These are phyloP conservation scores for Ogataea paraovalis DNA, from an alignment of 805 yeast species.

Conservation along the genomic window DNA sequence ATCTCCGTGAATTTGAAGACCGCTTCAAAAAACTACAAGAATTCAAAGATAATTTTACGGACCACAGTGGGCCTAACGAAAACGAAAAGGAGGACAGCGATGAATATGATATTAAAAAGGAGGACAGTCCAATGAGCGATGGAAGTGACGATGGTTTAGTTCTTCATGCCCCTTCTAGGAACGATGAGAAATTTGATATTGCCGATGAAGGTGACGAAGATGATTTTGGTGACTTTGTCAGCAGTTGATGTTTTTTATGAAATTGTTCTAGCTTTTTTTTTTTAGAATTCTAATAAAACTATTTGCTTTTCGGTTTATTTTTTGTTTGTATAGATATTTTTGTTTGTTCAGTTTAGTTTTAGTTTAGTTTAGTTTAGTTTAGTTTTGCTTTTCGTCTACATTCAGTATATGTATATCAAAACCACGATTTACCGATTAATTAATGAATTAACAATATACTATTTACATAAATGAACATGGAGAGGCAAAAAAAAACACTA, in stretches of 20 bases:
- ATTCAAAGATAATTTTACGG: constrained; percentile 9
- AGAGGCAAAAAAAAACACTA: not conserved
- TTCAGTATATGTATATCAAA: too few species aligned
- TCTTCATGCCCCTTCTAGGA: not conserved
- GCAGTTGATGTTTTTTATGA: constrained; percentile 5
- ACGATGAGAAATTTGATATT: constrained; percentile 2
- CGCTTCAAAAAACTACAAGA: constrained; percentile 13
- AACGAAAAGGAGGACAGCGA: constrained; percentile 8
- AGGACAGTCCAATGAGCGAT: not conserved
- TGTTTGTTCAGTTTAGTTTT: too few species aligned
- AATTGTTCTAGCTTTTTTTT: constrained; percentile 1
- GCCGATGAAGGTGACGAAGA: constrained; percentile 10
- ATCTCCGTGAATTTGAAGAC: constrained; percentile 17
- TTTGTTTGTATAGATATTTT: not conserved
- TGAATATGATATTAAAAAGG: constrained; percentile 1
- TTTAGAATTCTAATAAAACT: not conserved
- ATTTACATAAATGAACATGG: not conserved
- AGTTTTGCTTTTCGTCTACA: too few species aligned
- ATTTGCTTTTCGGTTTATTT: not conserved
- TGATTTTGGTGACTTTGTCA: constrained; percentile 30
- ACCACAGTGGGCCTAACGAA: constrained; percentile 2
- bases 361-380: too few species aligned
- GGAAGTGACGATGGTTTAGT: constrained; percentile 2
- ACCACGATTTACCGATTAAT: too few species aligned
- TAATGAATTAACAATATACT: too few species aligned